Conservation (phyloP, 1,139 yeast species). For the Sugiyamaella grinbergsii region DNA sequence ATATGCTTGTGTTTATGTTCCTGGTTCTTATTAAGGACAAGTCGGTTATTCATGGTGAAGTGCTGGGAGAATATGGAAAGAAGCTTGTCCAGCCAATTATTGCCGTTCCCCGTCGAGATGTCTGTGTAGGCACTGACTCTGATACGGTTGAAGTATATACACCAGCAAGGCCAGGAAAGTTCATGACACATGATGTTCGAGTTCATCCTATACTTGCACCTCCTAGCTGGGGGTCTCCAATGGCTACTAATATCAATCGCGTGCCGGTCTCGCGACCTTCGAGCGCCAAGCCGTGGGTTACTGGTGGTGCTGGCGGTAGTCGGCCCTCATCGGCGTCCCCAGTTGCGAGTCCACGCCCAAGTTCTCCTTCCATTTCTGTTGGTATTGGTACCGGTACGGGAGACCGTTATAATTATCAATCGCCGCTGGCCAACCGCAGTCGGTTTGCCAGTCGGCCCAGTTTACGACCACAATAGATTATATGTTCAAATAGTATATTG, state of each 20-base stretch:
- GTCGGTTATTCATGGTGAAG: slow-evolving; percentile 61
- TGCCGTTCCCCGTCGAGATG: slow-evolving; percentile 59
- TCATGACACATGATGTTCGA: slow-evolving; percentile 51
- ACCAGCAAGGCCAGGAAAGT: slow-evolving; percentile 45
- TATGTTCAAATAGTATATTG: neutral
- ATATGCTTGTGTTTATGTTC: slow-evolving; percentile 50
- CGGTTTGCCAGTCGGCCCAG: slow-evolving; percentile 14
- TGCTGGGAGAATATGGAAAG: slow-evolving; percentile 62
- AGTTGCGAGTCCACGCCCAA: neutral
- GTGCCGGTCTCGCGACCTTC: neutral
- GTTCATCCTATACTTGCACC: slow-evolving; percentile 31
- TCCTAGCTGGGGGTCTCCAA: slow-evolving; percentile 15
- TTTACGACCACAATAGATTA: slow-evolving; percentile 7
- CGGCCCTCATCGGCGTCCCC: slow-evolving; percentile 1
- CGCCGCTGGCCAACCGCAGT: slow-evolving; percentile 13
- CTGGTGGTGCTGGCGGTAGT: neutral
- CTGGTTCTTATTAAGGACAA: slow-evolving; percentile 58
- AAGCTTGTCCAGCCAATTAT: slow-evolving; percentile 67
- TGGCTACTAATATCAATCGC: neutral
- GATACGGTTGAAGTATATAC: slow-evolving; percentile 44
- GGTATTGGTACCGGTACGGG: neutral
- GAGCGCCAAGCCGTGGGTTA: slow-evolving; percentile 1
- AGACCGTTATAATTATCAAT: slow-evolving; percentile 1
- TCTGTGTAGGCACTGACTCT: slow-evolving; percentile 59
- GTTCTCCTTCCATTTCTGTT: neutral